Percentiles rank a stretch among this genome's conserved stretches.
Conservation (phyloP, 202 grass and related monocot species). For the Zoysia matrella region DNA sequence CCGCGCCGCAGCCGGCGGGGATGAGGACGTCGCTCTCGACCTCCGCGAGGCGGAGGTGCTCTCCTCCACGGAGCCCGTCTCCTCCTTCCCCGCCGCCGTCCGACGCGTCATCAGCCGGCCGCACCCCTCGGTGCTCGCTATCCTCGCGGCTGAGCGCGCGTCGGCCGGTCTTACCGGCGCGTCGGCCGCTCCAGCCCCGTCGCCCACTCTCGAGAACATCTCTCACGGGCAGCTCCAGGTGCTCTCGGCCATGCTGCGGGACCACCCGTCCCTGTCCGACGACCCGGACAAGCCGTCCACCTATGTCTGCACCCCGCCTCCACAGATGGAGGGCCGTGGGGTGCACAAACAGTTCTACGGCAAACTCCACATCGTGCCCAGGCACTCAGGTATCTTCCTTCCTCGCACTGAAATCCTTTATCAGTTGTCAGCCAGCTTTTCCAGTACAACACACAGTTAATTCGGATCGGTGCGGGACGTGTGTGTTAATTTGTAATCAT, state of each 20-base stretch:
- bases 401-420: neutral
- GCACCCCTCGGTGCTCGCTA: slow-evolving; percentile 76
- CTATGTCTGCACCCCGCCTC: slow-evolving; percentile 79
- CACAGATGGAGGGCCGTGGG: slow-evolving; percentile 84
- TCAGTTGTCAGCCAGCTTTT: neutral
- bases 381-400: slow-evolving; percentile 69
- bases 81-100: slow-evolving; percentile 59
- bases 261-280: slow-evolving; percentile 63
- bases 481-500: slow-evolving; percentile 29
- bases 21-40: slow-evolving; percentile 61
- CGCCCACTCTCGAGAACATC: slow-evolving; percentile 79
- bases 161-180: neutral
- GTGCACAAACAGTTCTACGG: slow-evolving; percentile 61
- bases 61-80: slow-evolving; percentile 52
- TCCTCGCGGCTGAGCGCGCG: slow-evolving; percentile 66
- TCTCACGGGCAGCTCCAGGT: slow-evolving; percentile 93
- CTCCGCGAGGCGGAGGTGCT: slow-evolving; percentile 76
- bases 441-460: neutral
- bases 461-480: neutral
- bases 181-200: neutral
- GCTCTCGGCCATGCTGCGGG: slow-evolving; percentile 67
- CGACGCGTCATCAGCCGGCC: slow-evolving; percentile 67
- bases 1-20: slow-evolving; percentile 33
- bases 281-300: slow-evolving; percentile 74
- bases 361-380: slow-evolving; percentile 64